Conservation (phyloP, 768 basidiomycete genomes). For the Lentinula guzmanii region DNA sequence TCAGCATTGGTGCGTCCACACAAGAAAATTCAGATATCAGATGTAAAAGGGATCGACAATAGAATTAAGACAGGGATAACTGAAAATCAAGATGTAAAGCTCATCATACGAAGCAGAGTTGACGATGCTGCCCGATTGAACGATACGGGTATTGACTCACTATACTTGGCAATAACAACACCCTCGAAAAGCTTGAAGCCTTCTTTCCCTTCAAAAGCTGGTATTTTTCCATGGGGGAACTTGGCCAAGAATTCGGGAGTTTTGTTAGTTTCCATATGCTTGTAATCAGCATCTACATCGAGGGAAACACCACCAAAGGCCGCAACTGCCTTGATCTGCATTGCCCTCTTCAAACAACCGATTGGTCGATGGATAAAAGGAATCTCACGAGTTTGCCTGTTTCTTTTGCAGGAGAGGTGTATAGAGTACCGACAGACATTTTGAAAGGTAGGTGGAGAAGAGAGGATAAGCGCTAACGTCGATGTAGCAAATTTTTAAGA, state of each 20-base stretch:
- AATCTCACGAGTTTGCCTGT: slow-evolving; percentile 46
- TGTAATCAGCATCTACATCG: slow-evolving; percentile 44
- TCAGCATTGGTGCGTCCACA: slow-evolving; percentile 10
- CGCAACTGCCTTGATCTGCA: slow-evolving; percentile 50
- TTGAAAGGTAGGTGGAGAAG: slow-evolving; percentile 14
- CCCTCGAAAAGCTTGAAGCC: slow-evolving; percentile 79
- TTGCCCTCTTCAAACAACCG: not conserved
- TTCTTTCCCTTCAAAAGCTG: slow-evolving; percentile 70
- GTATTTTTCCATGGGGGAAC: slow-evolving; percentile 81
- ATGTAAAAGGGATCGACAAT: slow-evolving; percentile 42
- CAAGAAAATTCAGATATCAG: slow-evolving; percentile 28
- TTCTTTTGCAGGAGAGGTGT: slow-evolving; percentile 35
- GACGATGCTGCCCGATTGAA: not conserved
- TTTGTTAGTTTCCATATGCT: slow-evolving; percentile 61
- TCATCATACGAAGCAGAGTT: slow-evolving; percentile 26
- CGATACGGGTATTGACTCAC: slow-evolving; percentile 48
- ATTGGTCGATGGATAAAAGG: slow-evolving; percentile 6
- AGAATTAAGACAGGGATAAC: slow-evolving; percentile 71
- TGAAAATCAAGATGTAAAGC: slow-evolving; percentile 33
- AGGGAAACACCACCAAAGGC: slow-evolving; percentile 55
- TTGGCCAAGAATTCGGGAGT: slow-evolving; percentile 60
- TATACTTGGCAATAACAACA: slow-evolving; percentile 76
- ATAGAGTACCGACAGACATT: slow-evolving; percentile 59
- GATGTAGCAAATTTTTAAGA: not conserved
- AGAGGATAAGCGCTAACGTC: not conserved